Conservation (phyloP, 345 rosid genomes). For the Eucalyptus microcorys region DNA sequence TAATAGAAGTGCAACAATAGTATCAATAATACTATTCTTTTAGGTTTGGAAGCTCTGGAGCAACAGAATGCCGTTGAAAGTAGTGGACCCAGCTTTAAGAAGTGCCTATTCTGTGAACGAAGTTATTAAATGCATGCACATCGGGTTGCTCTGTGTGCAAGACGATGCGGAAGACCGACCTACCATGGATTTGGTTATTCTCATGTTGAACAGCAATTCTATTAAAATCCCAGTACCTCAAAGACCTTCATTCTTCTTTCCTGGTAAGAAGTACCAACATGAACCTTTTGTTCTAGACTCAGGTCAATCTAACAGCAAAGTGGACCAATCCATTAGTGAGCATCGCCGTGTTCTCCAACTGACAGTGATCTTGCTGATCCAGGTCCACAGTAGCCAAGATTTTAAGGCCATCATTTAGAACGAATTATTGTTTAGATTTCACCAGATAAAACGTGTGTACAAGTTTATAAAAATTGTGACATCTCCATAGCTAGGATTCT, state of each 20-base stretch:
- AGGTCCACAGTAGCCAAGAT: not conserved
- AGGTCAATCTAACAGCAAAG: not conserved
- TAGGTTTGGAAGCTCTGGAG: constrained; percentile 13
- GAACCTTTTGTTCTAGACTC: not conserved
- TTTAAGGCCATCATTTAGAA: too few relatives aligned
- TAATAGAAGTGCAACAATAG: not conserved
- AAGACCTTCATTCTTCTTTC: constrained; percentile 14
- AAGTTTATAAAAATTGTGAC: not conserved
- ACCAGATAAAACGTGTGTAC: too few relatives aligned
- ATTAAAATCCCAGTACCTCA: not conserved
- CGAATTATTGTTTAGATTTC: too few relatives aligned
- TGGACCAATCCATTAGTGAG: not conserved
- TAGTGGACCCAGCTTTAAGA: not conserved
- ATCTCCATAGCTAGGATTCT: not conserved
- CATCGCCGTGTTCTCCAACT: not conserved
- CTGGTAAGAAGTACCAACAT: not conserved
- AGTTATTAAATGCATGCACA: constrained; percentile 6
- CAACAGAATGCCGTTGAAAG: not conserved
- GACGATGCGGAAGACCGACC: constrained; percentile 3
- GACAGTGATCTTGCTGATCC: not conserved
- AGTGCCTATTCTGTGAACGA: not conserved
- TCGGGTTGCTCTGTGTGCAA: constrained; percentile 16
- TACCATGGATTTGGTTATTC: constrained; percentile 3
- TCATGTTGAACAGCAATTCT: constrained; percentile 2
- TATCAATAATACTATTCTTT: not conserved